These are phyloP conservation scores for Melaleuca alternifolia DNA, from an alignment of 345 rosid genomes.

Conservation along the genomic window DNA sequence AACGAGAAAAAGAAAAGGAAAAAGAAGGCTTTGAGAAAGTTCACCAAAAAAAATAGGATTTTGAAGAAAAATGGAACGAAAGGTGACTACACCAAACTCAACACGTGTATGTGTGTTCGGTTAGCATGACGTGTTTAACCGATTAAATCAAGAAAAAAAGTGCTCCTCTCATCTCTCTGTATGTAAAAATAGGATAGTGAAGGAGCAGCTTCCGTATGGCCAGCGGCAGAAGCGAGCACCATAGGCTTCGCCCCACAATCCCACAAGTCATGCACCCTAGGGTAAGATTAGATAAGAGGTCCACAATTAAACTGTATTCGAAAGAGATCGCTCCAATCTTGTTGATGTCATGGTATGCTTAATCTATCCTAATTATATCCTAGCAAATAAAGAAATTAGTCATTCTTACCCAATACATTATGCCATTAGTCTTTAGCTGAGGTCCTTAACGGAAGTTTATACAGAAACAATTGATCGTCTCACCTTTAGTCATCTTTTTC, in stretches of 20 bases:
- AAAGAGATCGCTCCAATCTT: background rate
- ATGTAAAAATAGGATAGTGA: background rate
- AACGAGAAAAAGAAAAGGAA: too few relatives aligned
- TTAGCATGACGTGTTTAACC: background rate
- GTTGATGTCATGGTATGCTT: background rate
- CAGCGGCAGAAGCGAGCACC: background rate
- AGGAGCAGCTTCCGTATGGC: background rate
- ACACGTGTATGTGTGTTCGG: background rate
- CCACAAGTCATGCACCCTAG: background rate
- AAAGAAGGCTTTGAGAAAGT: background rate
- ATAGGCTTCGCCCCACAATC: background rate
- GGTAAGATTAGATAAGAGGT: background rate
- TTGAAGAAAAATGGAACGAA: background rate
- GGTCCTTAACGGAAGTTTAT: background rate
- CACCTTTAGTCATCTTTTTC: background rate
- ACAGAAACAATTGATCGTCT: background rate
- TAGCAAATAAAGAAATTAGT: too few relatives aligned
- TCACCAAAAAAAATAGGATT: too few relatives aligned
- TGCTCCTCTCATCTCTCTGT: background rate
- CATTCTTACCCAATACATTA: background rate
- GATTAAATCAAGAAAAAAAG: background rate
- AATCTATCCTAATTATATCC: too few relatives aligned
- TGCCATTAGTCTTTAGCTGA: background rate
- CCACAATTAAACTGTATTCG: background rate
- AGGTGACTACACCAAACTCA: background rate